Evolutionary conservation across 106 monocot species (phyloP).

Genomic region (Allium cepa): DNA sequence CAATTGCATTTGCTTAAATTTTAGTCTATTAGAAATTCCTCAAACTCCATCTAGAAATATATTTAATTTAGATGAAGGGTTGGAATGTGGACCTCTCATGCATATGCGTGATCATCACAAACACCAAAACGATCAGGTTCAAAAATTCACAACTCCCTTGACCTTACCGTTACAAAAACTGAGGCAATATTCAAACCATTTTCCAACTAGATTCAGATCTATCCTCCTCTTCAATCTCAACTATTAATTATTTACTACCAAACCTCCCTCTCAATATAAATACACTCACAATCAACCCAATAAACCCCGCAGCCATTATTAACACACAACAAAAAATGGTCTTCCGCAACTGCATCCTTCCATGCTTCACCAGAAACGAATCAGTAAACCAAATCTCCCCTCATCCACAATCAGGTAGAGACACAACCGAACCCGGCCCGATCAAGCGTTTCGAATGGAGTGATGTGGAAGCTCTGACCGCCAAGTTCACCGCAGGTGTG

Average conservation of each 20-base stretch:
- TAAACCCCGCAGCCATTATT: not conserved
- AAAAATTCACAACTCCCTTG: not conserved
- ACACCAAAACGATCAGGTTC: too few relatives aligned
- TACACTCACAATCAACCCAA: conserved; percentile 1
- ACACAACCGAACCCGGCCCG: not conserved
- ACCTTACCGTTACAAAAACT: not conserved
- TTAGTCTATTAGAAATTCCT: too few relatives aligned
- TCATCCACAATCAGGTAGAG: conserved; percentile 5
- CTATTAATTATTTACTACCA: not conserved
- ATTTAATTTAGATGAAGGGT: too few relatives aligned
- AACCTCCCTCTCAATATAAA: not conserved
- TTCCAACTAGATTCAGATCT: conserved; percentile 2
- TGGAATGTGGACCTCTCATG: too few relatives aligned
- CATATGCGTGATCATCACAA: too few relatives aligned
- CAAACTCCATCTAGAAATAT: too few relatives aligned
- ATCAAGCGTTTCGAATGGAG: conserved; percentile 30
- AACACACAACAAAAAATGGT: not conserved
- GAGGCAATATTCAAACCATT: not conserved
- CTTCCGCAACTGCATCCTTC: conserved; percentile 8
- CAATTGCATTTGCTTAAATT: too few relatives aligned
- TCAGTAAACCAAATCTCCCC: not conserved
- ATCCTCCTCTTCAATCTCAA: not conserved
- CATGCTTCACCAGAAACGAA: not conserved
- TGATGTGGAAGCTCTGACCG: conserved; percentile 43
- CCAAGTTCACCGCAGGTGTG: conserved; percentile 29